Conservation (phyloP, 2,329 filamentous ascomycete species). For the Trichoderma atroviride region DNA sequence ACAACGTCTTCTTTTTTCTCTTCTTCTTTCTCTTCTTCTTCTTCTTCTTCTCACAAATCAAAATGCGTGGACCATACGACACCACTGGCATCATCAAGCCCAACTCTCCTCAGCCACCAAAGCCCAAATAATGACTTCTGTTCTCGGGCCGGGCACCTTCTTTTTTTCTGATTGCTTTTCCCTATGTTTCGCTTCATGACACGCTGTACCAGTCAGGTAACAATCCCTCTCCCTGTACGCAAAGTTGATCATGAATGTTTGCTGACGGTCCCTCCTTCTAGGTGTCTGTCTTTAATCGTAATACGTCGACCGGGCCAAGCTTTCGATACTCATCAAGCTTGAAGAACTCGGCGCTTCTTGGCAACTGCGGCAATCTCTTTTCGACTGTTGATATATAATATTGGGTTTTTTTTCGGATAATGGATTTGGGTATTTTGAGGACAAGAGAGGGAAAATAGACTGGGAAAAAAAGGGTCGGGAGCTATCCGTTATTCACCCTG, state of each 20-base stretch:
- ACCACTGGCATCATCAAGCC: constrained; percentile 44
- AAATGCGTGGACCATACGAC: constrained; percentile 45
- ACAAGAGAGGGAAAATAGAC: constrained; percentile 25
- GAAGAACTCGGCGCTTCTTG: constrained; percentile 7
- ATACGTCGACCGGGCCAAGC: constrained; percentile 14
- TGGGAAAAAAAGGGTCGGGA: constrained; percentile 25
- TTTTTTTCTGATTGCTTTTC: constrained; percentile 11
- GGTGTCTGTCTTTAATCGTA: constrained; percentile 16
- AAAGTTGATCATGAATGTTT: neutral
- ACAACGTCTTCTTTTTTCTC: too few species aligned
- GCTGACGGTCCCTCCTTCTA: neutral
- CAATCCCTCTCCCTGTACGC: neutral
- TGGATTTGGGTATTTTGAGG: constrained; percentile 8
- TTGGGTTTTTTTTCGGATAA: constrained; percentile 15
- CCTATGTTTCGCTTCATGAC: constrained; percentile 9
- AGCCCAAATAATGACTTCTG: constrained; percentile 33
- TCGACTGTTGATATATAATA: constrained; percentile 14
- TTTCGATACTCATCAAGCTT: constrained; percentile 5
- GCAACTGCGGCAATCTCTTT: constrained; percentile 9
- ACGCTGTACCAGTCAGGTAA: constrained; percentile 28
- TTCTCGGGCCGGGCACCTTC: neutral
- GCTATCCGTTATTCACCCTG: constrained; percentile 25
- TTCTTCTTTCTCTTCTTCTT: neutral
- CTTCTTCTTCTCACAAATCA: constrained; percentile 1
- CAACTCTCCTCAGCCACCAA: constrained; percentile 42